These are phyloP conservation scores for Phyllostachys edulis DNA, from an alignment of 176 grass and related monocot genomes.

Conservation along the genomic window DNA sequence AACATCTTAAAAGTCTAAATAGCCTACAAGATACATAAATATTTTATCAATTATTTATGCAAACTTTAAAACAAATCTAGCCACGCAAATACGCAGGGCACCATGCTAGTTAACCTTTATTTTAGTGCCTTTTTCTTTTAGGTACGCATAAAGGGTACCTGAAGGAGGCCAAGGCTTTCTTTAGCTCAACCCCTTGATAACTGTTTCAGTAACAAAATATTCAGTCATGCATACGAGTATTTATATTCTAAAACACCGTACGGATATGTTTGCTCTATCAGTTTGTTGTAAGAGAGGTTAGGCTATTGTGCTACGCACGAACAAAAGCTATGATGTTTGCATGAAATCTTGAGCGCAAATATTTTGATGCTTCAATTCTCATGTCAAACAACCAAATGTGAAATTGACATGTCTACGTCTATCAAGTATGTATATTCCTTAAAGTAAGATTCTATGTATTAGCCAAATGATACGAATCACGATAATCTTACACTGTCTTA, in stretches of 20 bases:
- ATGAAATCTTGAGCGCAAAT: neutral
- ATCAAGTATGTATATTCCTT: neutral
- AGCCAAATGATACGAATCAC: neutral
- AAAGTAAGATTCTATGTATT: neutral
- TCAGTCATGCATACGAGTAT: neutral
- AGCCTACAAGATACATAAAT: too few relatives aligned
- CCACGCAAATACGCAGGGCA: too few relatives aligned
- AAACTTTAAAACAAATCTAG: too few relatives aligned
- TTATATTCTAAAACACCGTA: neutral
- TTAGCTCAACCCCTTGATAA: neutral
- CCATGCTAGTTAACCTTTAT: neutral
- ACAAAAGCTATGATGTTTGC: neutral
- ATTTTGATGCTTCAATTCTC: neutral
- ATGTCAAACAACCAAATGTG: neutral
- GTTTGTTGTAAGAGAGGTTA: neutral
- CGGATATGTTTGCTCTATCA: neutral
- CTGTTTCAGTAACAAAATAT: neutral
- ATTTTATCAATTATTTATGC: too few relatives aligned
- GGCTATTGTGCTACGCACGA: neutral
- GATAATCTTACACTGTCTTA: too few relatives aligned
- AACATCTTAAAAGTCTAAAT: too few relatives aligned
- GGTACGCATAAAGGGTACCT: neutral
- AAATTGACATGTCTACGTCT: neutral
- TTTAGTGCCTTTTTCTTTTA: neutral
- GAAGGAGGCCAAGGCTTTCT: neutral